phyloP scores from a whole-genome alignment of 768 basidiomycete species.

The Auricularia sp. region DNA sequence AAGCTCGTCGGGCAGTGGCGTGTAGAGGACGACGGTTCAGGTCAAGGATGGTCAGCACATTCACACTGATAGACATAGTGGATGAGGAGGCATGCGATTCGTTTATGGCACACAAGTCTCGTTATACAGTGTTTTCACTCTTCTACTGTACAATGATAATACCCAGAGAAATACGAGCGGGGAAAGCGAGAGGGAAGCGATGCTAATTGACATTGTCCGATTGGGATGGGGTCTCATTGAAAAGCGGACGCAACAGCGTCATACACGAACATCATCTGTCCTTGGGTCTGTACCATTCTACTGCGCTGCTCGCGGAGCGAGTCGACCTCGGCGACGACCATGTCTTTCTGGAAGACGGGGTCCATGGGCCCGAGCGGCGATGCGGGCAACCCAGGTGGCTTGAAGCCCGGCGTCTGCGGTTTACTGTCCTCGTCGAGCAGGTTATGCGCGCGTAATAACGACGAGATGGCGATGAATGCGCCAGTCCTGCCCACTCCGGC shows the following conservation, averaged over 20 bases:
- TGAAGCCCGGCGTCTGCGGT: slow-evolving; percentile 2
- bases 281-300: slow-evolving; percentile 67
- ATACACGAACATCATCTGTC: slow-evolving; percentile 59
- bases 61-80: background rate
- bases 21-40: slow-evolving; percentile 61
- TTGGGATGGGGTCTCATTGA: background rate
- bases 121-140: too few species aligned
- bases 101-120: background rate
- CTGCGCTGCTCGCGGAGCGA: slow-evolving; percentile 70
- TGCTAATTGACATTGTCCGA: too few species aligned
- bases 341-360: slow-evolving; percentile 37
- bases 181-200: too few species aligned
- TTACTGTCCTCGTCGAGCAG: slow-evolving; percentile 27
- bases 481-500: slow-evolving; percentile 85
- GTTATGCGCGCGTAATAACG: slow-evolving; percentile 55
- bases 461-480: slow-evolving; percentile 71
- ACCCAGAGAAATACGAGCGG: too few species aligned
- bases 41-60: slow-evolving; percentile 33
- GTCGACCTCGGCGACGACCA: slow-evolving; percentile 63
- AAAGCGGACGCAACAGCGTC: slow-evolving; percentile 31
- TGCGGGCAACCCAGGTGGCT: slow-evolving; percentile 12
- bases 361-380: slow-evolving; percentile 55
- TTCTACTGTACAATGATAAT: too few species aligned
- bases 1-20: slow-evolving; percentile 81
- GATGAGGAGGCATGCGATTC: background rate